Percentiles rank a stretch among this genome's conserved stretches.
Evolutionary conservation across 2,329 filamentous ascomycete genomes (phyloP).

Genomic region (Chrysoporthe austroafricana): DNA sequence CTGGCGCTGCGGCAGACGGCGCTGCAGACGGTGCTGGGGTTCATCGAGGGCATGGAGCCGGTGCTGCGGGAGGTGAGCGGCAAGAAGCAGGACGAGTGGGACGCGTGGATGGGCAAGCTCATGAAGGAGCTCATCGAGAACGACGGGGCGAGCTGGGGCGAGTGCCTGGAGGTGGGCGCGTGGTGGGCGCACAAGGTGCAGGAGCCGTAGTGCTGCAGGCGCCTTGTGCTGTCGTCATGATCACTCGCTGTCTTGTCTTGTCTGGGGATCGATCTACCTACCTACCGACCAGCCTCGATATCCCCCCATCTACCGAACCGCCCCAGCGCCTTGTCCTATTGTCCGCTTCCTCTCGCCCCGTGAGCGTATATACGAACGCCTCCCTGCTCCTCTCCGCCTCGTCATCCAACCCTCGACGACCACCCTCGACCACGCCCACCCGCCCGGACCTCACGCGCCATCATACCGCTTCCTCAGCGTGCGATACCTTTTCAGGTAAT

Average conservation of each 20-base stretch:
- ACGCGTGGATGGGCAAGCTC: slow-evolving; percentile 85
- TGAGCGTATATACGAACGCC: no score
- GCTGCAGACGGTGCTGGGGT: slow-evolving; percentile 78
- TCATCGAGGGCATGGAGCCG: slow-evolving; percentile 85
- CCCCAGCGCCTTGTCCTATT: no score
- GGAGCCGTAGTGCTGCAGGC: slow-evolving; percentile 22
- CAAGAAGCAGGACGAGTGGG: slow-evolving; percentile 91
- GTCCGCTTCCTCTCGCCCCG: no score
- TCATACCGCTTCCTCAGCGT: slow-evolving; percentile 82
- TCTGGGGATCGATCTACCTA: no score
- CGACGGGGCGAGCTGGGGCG: slow-evolving; percentile 77
- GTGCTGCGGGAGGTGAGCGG: slow-evolving; percentile 79
- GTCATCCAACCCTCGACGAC: no score
- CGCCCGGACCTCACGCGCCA: slow-evolving; percentile 35
- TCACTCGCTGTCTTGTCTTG: neutral
- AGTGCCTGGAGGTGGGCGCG: slow-evolving; percentile 84
- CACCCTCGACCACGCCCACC: no score
- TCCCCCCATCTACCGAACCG: no score
- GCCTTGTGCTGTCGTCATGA: neutral
- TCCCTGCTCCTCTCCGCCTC: no score
- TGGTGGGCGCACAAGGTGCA: slow-evolving; percentile 81
- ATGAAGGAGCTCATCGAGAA: slow-evolving; percentile 82
- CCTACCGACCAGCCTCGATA: no score
- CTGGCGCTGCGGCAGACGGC: slow-evolving; percentile 76
- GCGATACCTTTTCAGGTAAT: slow-evolving; percentile 91